Base-by-base conservation (phyloP, 495 filamentous ascomycete genomes). In the Chlorociboria aeruginascens region DNA sequence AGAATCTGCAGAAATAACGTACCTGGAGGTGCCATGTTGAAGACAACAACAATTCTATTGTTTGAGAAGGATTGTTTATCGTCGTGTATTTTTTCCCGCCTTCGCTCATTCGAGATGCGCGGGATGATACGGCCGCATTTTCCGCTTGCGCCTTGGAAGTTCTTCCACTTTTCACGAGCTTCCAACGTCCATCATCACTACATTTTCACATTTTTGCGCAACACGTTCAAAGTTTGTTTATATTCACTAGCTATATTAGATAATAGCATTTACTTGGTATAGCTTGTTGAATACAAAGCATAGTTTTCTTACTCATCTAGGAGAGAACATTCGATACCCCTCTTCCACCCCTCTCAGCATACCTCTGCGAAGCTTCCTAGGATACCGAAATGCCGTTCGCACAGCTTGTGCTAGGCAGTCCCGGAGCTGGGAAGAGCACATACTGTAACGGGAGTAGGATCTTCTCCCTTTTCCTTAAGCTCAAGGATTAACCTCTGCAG, bases 401-500 rank as follows among this genome's bases (percentile, higher is more conserved):
- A 46, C 58, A 61, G 67, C 77, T 98, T 20, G 82, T 96, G 10
- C 82, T 95, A 48, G 92, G 92, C 10, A 87, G 90, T 25, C 90
- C 92, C 7, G 92, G 92, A 51, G 78, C 89, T 20, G 92, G 92
- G 13, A 98, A 98, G 67, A 95, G 89, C 39, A 98, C 92, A 6
- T 95, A 93, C 64, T 95, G 89, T 72, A 84, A 95, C 77, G 92
- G 92, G 54, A 95, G 74, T 78, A 64, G 49, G 74, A 64, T 50
- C 29, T 16, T 41, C 17, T 16, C 48, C 36, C n/a, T 9, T n/a
- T 11, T 13, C 36, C 7, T 8, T 6, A 13, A 7, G 2, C 2
- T 17, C 32, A 25, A 25, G 25, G 17, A 6, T 39, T 34, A 11
- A 42, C n/a, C 9, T 10, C n/a, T 28, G 2, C 33, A 77, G 72